These are phyloP conservation scores for Leishmania martiniquensis DNA, from an alignment of 208 protist species.

Conservation along the genomic window DNA sequence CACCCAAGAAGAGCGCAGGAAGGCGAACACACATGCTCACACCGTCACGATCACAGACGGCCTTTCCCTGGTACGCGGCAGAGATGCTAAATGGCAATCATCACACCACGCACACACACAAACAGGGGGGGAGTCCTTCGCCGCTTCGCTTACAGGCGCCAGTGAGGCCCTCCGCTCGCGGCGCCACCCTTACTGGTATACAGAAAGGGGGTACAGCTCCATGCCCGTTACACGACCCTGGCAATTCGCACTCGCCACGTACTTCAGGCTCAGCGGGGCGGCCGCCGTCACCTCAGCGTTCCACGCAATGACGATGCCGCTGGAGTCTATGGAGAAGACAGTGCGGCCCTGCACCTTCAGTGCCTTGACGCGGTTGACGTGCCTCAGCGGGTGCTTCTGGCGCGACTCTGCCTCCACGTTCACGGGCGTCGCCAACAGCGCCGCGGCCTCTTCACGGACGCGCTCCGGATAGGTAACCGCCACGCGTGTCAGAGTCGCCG, in stretches of 20 bases:
- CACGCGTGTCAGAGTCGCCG: conserved; percentile 1
- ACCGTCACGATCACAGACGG: no score
- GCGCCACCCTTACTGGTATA: background rate
- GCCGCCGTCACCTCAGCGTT: background rate
- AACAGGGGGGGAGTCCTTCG: background rate
- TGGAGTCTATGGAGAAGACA: conserved; percentile 67
- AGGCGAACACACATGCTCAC: no score
- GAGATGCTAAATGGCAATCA: no score
- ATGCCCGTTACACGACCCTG: conserved; percentile 70
- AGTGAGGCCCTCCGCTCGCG: background rate
- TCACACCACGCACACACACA: no score
- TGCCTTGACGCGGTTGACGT: conserved; percentile 65
- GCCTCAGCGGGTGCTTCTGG: conserved; percentile 54
- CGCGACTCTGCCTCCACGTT: conserved; percentile 27
- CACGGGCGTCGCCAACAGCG: conserved; percentile 25
- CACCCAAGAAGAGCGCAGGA: no score
- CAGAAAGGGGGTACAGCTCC: conserved; percentile 29
- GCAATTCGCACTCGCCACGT: conserved; percentile 75
- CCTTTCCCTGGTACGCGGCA: no score
- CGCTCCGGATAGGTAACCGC: conserved; percentile 27
- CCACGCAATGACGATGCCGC: conserved; percentile 61
- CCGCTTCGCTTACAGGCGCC: background rate
- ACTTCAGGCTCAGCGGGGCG: conserved; percentile 22
- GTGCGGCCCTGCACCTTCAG: conserved; percentile 24
- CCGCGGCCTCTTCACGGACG: conserved; percentile 17